A percentile compares a stretch with the other conserved stretches of the same genome.
phyloP scores from a whole-genome alignment of 2,329 filamentous ascomycete genomes.

The Colletotrichum magnum region DNA sequence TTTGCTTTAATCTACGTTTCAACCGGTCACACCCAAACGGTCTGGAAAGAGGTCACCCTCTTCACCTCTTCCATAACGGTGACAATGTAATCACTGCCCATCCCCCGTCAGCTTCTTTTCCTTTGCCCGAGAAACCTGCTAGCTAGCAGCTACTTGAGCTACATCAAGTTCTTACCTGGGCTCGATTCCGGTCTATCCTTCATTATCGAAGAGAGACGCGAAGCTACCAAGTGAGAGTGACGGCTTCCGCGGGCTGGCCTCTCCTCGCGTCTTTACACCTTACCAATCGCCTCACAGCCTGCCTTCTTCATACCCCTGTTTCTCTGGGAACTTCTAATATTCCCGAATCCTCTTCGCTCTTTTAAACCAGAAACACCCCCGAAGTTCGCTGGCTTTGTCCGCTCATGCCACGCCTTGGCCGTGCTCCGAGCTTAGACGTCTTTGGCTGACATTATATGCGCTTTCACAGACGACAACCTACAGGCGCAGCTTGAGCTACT shows the following conservation, averaged over 20 bases:
- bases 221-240: not conserved
- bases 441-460: conserved; percentile 38
- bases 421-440: conserved; percentile 10
- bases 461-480: conserved; percentile 49
- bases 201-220: not conserved
- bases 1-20: conserved; percentile 28
- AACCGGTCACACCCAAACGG: conserved; percentile 26
- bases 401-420: conserved; percentile 3
- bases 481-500: conserved; percentile 61
- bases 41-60: not conserved
- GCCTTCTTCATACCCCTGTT: conserved; percentile 24
- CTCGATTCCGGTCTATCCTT: not conserved
- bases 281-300: conserved; percentile 13
- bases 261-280: conserved; percentile 1
- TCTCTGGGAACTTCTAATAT: conserved; percentile 14
- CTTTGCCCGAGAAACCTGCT: conserved; percentile 2
- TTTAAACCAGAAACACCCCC: conserved; percentile 8
- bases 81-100: conserved; percentile 37
- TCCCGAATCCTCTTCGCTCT: conserved; percentile 15
- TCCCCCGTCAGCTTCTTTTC: conserved; percentile 16
- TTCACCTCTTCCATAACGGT: conserved; percentile 6
- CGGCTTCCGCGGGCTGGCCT: conserved; percentile 11
- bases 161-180: not conserved
- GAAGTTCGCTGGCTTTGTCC: not conserved
- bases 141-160: conserved; percentile 5